Evolutionary conservation across 139 green algal species (phyloP).

Genomic region (Chlamydomonas schloesseri): DNA sequence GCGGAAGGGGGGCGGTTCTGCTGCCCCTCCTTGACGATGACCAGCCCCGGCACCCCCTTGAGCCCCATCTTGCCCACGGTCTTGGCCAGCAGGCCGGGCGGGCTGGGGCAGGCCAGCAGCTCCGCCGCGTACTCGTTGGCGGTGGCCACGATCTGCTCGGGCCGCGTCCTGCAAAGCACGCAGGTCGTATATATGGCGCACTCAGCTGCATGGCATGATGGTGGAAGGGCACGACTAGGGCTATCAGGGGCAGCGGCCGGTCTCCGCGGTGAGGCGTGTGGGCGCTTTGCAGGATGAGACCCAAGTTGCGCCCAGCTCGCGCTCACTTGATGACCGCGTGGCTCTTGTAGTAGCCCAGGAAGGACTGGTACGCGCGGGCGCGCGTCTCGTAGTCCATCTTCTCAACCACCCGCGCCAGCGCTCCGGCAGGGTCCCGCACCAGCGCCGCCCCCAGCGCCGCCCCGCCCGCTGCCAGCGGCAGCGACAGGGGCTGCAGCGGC

Average conservation of each 20-base stretch:
- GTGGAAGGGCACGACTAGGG: no score
- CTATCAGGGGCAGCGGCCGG: no score
- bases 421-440: not conserved
- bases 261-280: no score
- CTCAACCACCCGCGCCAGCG: not conserved
- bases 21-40: constrained; percentile 12
- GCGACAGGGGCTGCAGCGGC: constrained; percentile 2
- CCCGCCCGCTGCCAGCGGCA: not conserved
- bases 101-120: constrained; percentile 57
- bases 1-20: no score
- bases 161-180: constrained; percentile 51
- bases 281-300: no score
- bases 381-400: constrained; percentile 47
- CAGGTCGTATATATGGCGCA: no score
- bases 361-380: constrained; percentile 78
- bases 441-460: constrained; percentile 10
- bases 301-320: no score
- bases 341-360: constrained; percentile 90
- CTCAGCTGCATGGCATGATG: no score
- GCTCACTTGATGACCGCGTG: constrained; percentile 47
- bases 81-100: constrained; percentile 78
- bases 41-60: constrained; percentile 73
- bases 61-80: constrained; percentile 94
- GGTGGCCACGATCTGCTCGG: constrained; percentile 72
- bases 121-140: constrained; percentile 65